A percentile compares a stretch with the other conserved stretches of the same genome.
These are phyloP conservation scores for Penicillium steckii DNA, from an alignment of 495 filamentous ascomycete species.

Conservation along the genomic window DNA sequence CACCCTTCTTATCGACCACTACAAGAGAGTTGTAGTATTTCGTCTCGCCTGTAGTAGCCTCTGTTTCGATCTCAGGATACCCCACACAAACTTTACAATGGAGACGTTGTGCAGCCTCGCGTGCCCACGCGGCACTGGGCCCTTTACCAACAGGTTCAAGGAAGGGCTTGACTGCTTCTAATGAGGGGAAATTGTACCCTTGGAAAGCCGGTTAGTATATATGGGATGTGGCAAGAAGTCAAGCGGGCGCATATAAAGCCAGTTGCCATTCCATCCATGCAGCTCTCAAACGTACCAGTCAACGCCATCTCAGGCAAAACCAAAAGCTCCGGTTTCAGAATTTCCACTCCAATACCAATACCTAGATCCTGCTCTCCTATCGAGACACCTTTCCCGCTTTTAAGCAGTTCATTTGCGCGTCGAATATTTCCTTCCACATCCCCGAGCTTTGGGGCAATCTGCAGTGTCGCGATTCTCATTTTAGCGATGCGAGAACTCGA, in stretches of 20 bases:
- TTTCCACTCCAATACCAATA: constrained; percentile 24
- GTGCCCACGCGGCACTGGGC: constrained; percentile 77
- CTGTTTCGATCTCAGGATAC: constrained; percentile 70
- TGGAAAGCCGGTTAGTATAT: not conserved
- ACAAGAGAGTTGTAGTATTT: constrained; percentile 79
- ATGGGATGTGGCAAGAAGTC: not conserved
- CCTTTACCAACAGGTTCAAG: constrained; percentile 78
- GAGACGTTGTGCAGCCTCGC: constrained; percentile 65
- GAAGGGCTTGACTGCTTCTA: constrained; percentile 72
- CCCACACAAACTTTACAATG: constrained; percentile 82
- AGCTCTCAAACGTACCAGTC: constrained; percentile 56
- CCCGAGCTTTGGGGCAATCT: constrained; percentile 73
- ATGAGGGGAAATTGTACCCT: constrained; percentile 91
- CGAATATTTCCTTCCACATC: constrained; percentile 74
- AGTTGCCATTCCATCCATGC: not conserved
- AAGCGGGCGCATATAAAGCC: not conserved
- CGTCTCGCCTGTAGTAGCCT: constrained; percentile 20
- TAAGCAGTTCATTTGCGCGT: constrained; percentile 69
- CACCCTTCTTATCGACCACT: constrained; percentile 69
- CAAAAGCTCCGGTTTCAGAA: constrained; percentile 52
- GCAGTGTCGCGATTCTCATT: constrained; percentile 85
- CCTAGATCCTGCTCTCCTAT: not conserved
- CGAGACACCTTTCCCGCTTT: constrained; percentile 29
- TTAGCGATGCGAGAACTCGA: constrained; percentile 16
- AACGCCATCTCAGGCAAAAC: constrained; percentile 89